phyloP scores from a whole-genome alignment of 2,329 filamentous ascomycete genomes.

The Phoma herbarum region DNA sequence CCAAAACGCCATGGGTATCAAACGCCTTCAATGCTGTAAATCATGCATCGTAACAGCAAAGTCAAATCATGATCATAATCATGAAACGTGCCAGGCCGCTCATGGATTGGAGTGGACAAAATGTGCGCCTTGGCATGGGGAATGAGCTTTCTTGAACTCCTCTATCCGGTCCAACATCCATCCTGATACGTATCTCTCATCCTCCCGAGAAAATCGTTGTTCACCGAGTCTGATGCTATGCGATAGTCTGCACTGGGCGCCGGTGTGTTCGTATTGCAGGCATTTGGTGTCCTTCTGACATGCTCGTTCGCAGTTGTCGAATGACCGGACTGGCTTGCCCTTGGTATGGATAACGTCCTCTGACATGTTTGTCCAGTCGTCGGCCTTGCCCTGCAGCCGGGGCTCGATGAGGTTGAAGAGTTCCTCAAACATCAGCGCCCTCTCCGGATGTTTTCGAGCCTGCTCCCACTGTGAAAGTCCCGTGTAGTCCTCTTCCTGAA shows the following conservation, averaged over 20 bases:
- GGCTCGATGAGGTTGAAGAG: conserved; percentile 45
- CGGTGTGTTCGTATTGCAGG: conserved; percentile 45
- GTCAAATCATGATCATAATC: conserved; percentile 22
- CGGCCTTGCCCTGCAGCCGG: conserved; percentile 30
- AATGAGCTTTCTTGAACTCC: conserved; percentile 39
- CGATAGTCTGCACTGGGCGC: conserved; percentile 40
- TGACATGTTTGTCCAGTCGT: conserved; percentile 49
- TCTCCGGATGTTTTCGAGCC: conserved; percentile 31
- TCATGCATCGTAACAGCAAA: conserved; percentile 28
- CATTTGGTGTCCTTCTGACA: conserved; percentile 43
- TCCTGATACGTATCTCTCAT: conserved; percentile 39
- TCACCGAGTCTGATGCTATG: conserved; percentile 44
- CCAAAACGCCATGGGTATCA: conserved; percentile 40
- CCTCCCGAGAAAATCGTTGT: conserved; percentile 31
- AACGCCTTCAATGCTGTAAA: conserved; percentile 45
- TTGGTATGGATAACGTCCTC: conserved; percentile 38
- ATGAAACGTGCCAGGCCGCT: conserved; percentile 16
- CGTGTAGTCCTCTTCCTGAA: conserved; percentile 42
- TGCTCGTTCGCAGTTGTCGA: conserved; percentile 39
- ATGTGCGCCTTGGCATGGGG: conserved; percentile 44
- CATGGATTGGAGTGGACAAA: conserved; percentile 49
- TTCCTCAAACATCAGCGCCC: conserved; percentile 47
- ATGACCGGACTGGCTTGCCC: conserved; percentile 33
- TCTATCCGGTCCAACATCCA: conserved; percentile 46
- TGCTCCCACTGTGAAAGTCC: conserved; percentile 41